phyloP scores from a whole-genome alignment of 345 rosid species.

The Citropsis articulata region DNA sequence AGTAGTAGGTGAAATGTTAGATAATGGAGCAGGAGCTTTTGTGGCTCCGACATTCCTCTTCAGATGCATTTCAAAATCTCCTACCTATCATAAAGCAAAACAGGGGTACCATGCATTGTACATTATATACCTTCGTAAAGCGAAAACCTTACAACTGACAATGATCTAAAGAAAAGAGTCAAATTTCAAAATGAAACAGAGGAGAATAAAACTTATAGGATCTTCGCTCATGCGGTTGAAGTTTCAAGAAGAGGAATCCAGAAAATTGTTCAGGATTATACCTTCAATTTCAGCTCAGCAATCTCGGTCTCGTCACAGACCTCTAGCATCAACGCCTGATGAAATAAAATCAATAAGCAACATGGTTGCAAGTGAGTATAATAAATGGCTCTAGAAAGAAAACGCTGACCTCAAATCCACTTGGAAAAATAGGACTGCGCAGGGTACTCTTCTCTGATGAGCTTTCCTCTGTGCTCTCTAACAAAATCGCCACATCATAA shows the following conservation, averaged over 20 bases:
- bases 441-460: constrained; percentile 37
- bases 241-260: constrained; percentile 5
- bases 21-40: constrained; percentile 40
- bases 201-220: neutral
- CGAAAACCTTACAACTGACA: neutral
- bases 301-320: constrained; percentile 95
- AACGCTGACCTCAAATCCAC: constrained; percentile 63
- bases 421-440: constrained; percentile 59
- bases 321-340: constrained; percentile 73
- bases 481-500: constrained; percentile 23
- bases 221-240: neutral
- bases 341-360: constrained; percentile 13
- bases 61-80: constrained; percentile 89
- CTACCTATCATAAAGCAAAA: constrained; percentile 51
- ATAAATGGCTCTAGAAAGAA: neutral
- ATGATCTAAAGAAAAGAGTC: neutral
- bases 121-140: neutral
- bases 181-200: constrained; percentile 1
- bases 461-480: constrained; percentile 33
- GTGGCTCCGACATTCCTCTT: constrained; percentile 64
- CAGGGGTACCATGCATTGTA: neutral
- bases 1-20: constrained; percentile 56
- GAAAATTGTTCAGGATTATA: constrained; percentile 25
- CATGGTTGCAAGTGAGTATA: neutral
- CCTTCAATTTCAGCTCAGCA: constrained; percentile 92